These are phyloP conservation scores for Cryphonectria japonica DNA, from an alignment of 2,329 filamentous ascomycete genomes.

Conservation along the genomic window DNA sequence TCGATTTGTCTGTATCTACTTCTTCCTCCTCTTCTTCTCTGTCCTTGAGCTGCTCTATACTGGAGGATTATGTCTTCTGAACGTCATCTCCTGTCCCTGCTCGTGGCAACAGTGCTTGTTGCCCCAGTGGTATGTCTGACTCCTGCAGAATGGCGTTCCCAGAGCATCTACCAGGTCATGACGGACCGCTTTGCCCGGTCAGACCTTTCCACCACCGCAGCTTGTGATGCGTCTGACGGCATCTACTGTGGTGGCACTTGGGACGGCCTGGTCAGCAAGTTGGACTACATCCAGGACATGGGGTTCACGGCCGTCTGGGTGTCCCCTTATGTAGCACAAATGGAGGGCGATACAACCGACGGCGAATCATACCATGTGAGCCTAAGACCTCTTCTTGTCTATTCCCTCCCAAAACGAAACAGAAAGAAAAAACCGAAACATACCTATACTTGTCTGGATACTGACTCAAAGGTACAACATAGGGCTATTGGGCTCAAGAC, in stretches of 20 bases:
- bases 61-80: constrained; percentile 13
- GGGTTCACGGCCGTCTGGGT: constrained; percentile 50
- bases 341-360: constrained; percentile 44
- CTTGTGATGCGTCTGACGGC: constrained; percentile 37
- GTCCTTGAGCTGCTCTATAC: background rate
- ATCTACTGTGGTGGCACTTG: constrained; percentile 55
- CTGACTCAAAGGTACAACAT: constrained; percentile 35
- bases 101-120: constrained; percentile 18
- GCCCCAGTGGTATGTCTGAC: constrained; percentile 20
- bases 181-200: constrained; percentile 48
- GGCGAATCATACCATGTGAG: constrained; percentile 37
- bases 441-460: background rate
- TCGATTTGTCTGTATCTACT: background rate
- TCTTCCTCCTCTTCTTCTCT: background rate
- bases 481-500: constrained; percentile 58
- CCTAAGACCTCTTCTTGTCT: background rate
- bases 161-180: constrained; percentile 49
- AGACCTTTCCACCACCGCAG: constrained; percentile 41
- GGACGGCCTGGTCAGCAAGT: constrained; percentile 49
- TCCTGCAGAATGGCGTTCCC: constrained; percentile 40
- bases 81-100: constrained; percentile 5
- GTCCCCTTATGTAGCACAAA: constrained; percentile 48
- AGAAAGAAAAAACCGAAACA: background rate
- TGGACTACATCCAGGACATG: constrained; percentile 54
- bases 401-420: background rate